Conservation (phyloP, 495 filamentous ascomycete species). For the Podospora pseudoanserina region DNA sequence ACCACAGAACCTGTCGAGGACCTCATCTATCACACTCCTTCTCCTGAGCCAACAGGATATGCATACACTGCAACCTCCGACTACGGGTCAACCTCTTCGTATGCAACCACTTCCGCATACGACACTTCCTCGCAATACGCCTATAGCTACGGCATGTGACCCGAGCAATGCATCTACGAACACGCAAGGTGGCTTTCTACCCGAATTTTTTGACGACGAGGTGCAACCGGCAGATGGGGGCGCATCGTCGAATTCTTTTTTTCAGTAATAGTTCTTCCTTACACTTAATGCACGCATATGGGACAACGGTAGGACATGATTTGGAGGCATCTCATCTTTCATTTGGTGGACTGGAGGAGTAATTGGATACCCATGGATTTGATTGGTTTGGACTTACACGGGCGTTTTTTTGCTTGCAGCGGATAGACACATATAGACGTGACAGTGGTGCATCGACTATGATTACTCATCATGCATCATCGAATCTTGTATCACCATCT, state of each 20-base stretch:
- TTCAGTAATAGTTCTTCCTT: background rate
- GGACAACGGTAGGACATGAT: background rate
- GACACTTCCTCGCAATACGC: background rate
- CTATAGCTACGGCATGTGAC: slow-evolving; percentile 1
- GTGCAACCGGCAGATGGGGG: too few relatives aligned
- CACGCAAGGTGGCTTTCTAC: background rate
- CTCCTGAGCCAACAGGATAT: slow-evolving; percentile 14
- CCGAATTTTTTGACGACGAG: background rate
- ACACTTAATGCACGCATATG: background rate
- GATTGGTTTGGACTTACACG: background rate
- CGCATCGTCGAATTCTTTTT: background rate
- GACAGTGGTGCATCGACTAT: background rate
- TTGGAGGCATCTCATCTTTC: background rate
- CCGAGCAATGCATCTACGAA: background rate
- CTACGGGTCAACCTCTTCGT: background rate
- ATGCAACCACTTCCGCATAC: background rate
- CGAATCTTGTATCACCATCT: background rate
- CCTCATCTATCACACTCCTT: slow-evolving; percentile 26
- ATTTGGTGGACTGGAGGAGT: background rate
- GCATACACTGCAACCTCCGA: background rate
- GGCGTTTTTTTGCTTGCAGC: background rate
- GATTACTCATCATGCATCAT: background rate
- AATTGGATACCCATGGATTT: background rate
- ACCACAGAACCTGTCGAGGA: slow-evolving; percentile 28
- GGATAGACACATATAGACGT: background rate